Conservation (phyloP, 208 protist species). For the Trypanosoma conorhini region DNA sequence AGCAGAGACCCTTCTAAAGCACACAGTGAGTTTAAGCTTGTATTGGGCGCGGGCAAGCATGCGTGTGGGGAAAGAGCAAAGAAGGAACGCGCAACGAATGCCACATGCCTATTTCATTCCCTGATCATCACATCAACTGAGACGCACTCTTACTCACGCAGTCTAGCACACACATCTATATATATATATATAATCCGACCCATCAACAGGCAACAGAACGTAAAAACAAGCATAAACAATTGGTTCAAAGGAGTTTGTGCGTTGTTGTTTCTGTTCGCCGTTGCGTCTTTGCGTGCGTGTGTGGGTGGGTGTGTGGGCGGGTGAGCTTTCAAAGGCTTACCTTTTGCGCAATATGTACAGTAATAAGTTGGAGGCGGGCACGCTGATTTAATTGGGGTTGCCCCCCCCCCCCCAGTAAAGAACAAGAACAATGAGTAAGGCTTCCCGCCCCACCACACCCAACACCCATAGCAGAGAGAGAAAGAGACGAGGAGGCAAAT, state of each 20-base stretch:
- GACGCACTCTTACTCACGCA: not conserved
- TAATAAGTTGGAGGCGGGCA: no score
- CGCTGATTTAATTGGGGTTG: no score
- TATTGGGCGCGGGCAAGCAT: not conserved
- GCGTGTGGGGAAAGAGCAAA: not conserved
- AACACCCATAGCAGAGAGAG: no score
- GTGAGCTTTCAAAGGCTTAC: no score
- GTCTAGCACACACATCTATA: not conserved
- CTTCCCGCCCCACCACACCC: no score
- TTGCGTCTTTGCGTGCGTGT: no score
- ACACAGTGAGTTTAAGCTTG: not conserved
- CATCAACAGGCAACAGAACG: slow-evolving; percentile 21
- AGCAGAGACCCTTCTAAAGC: slow-evolving; percentile 21
- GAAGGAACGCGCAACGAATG: not conserved
- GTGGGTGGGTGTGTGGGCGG: no score
- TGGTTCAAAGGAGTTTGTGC: not conserved
- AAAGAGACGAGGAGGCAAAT: not conserved
- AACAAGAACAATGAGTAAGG: no score
- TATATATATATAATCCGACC: no score
- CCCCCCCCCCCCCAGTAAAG: no score
- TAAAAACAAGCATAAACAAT: not conserved
- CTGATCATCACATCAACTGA: not conserved
- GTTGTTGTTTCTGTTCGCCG: no score
- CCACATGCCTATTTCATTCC: not conserved
- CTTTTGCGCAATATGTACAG: no score